These are phyloP conservation scores for Eutrema japonicum DNA, from an alignment of 345 rosid genomes.

Conservation along the genomic window DNA sequence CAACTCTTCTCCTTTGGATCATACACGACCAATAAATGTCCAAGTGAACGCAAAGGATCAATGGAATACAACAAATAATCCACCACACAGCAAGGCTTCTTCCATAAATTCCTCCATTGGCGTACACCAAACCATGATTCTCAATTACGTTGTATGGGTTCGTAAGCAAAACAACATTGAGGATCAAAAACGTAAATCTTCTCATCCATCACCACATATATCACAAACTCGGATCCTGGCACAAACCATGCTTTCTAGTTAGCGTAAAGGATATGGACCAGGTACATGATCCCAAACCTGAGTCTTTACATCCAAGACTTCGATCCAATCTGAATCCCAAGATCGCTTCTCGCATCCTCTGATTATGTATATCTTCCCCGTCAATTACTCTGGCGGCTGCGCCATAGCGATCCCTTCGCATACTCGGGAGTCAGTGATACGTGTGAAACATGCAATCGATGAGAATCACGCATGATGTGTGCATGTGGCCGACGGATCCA, in stretches of 20 bases:
- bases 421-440: neutral
- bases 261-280: neutral
- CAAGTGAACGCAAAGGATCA: neutral
- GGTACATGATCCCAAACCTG: neutral
- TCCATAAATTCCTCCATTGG: neutral
- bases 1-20: neutral
- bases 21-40: neutral
- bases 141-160: neutral
- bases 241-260: no score
- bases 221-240: neutral
- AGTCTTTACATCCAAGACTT: neutral
- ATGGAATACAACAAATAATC: neutral
- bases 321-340: neutral
- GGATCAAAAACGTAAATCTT: conserved; percentile 3
- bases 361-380: neutral
- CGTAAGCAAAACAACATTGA: neutral
- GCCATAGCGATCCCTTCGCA: neutral
- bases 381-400: conserved; percentile 4
- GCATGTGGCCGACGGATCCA: neutral
- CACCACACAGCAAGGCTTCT: neutral
- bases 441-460: neutral
- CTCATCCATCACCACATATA: neutral
- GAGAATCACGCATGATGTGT: neutral
- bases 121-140: neutral
- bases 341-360: neutral